Evolutionary conservation across 805 yeast species (phyloP), one percentile per base, ranked within the genome.

Genomic region (Sugiyamaella mastotermitis): DNA sequence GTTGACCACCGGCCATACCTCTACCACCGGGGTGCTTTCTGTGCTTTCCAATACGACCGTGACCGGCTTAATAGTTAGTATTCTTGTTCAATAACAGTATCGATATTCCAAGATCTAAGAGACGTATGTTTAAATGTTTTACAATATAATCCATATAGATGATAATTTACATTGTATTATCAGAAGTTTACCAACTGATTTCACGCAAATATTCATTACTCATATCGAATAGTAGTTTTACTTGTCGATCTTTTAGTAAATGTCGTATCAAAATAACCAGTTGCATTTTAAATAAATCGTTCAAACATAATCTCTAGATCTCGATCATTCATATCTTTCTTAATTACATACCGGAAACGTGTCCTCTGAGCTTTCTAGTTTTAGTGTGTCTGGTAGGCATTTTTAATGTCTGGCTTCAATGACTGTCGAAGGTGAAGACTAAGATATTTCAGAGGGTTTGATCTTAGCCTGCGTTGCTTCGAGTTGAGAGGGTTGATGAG

Each of bases 1-100:
- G 97, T 76, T 78, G 90, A 86, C 99, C 99, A 90, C 99, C 99
- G 70, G 99, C 99, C 88, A 76, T 90, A 92, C 99, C 99, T 77
- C 97, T 88, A 78, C 98, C 98, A 92, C 98, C 98, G 58, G 98
- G 97, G 65, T 84, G 92, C 95, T 92, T 92, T 87, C 98, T 88
- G 94, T 92, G 98, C 83, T 92, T 92, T 76, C 99, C 99, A 74
- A 92, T 76, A 81, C 99, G 94, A 84, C 98, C 98, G 73, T 90
- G 81, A 85, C 98, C 98, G 94, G 97, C 97, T 83, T 63, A n/a
- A 18, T 18, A n/a, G n/a, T n/a, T n/a, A n/a, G n/a, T n/a, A n/a
- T n/a, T n/a, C n/a, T n/a, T 10, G 17, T 35, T 40, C 36, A 42
- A 40, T 59, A 41, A 15, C 17, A 19, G 20, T 17, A 22, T 15